Evolutionary conservation across 805 yeast species (phyloP), one percentile per base, ranked within the genome.

Genomic region (Lachancea fermentati): DNA sequence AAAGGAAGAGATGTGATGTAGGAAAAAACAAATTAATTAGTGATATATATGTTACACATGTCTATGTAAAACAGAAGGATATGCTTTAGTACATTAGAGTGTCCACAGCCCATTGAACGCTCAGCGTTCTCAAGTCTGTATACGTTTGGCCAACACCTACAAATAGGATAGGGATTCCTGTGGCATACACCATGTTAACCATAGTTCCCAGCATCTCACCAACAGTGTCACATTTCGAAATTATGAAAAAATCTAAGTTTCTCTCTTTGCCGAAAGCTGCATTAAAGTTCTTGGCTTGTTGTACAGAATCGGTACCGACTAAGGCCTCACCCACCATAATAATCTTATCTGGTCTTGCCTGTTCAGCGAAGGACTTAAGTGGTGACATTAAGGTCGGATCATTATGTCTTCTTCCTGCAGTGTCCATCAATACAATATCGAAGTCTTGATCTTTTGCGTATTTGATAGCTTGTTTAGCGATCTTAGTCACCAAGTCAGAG

Each of bases 311-410:
- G 0, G 97, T 89, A 13, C 98, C 98, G 1, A 91, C 97, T 29
- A 91, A 69, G 0, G 98, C 98, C 63, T 91, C 98, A 31, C 97
- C 97, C 14, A 91, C 98, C 97, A 93, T 93, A 57, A 91, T 89
- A 54, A 91, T 91, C 61, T 86, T 91, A 64, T 91, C 93, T 0
- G 97, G 98, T 36, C 86, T 75, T 2, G 97, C 97, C 36, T 94
- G 89, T 54, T 85, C 87, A 13, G 97, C 97, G 62, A 91, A 91
- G 41, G 91, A 86, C 51, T 88, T 94, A 49, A 91, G 67, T 5
- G 97, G 96, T 0, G 96, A 91, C 98, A 91, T 91, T 47, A 91
- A 71, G 43, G 91, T 80, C 13, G 93, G 83, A 60, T 93, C 97
- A 50, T 91, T 87, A 58, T 93, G 98, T 41, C 97, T 79, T 67